These are phyloP conservation scores for Pseudocercospora macadamiae DNA, from an alignment of 2,329 filamentous ascomycete species.

Conservation along the genomic window DNA sequence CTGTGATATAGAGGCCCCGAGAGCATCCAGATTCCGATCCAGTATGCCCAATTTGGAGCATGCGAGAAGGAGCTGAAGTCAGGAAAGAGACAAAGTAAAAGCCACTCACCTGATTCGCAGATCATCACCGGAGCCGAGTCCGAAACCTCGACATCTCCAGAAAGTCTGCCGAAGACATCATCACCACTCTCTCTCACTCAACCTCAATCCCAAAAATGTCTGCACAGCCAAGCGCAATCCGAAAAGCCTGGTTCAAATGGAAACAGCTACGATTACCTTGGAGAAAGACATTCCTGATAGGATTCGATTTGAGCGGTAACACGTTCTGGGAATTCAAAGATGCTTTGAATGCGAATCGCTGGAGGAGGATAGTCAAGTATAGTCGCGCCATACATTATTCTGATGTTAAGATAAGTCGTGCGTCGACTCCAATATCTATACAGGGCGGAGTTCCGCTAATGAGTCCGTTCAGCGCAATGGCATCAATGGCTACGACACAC, in stretches of 20 bases:
- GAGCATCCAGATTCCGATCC: too few relatives aligned
- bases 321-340: constrained; percentile 71
- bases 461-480: constrained; percentile 59
- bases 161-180: constrained; percentile 4
- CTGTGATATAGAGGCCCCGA: too few relatives aligned
- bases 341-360: constrained; percentile 55
- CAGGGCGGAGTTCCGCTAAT: neutral
- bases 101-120: neutral
- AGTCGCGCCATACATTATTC: constrained; percentile 55
- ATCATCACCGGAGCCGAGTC: neutral
- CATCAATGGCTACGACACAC: constrained; percentile 70
- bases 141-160: neutral
- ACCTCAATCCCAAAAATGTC: constrained; percentile 37
- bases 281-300: constrained; percentile 62
- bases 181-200: constrained; percentile 7
- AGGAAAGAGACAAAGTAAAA: neutral
- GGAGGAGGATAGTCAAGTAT: constrained; percentile 63
- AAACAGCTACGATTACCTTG: constrained; percentile 65
- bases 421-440: constrained; percentile 13
- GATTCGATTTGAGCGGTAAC: constrained; percentile 64
- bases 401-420: constrained; percentile 64
- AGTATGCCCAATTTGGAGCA: too few relatives aligned
- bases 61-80: neutral
- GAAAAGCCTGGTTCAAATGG: constrained; percentile 63
- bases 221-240: constrained; percentile 41